Evolutionary conservation across 1,284 basidiomycete species (phyloP).

Genomic region (Papiliotrema fonsecae): DNA sequence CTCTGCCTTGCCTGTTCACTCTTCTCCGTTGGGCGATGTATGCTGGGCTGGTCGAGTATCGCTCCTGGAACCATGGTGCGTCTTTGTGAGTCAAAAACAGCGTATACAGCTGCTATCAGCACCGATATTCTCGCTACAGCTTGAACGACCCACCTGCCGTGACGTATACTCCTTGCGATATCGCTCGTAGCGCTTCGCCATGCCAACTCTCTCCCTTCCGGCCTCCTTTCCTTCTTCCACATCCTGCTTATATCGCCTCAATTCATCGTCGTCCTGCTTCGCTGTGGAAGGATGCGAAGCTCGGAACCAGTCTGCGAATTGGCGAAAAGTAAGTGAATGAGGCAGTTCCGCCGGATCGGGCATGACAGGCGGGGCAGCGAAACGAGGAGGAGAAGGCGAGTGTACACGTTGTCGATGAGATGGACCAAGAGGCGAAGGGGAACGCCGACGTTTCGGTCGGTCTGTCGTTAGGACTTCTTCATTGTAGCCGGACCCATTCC

Average conservation of each 20-base stretch:
- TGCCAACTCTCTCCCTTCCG: constrained; percentile 55
- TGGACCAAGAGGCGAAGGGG: constrained; percentile 71
- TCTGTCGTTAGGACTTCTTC: constrained; percentile 14
- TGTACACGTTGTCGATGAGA: constrained; percentile 27
- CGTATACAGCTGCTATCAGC: constrained; percentile 57
- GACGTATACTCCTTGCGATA: constrained; percentile 83
- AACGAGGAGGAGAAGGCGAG: constrained; percentile 29
- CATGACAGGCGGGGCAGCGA: constrained; percentile 8
- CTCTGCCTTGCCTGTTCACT: constrained; percentile 75
- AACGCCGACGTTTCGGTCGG: constrained; percentile 71
- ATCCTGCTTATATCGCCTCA: constrained; percentile 16
- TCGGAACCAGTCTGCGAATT: constrained; percentile 87
- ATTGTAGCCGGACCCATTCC: constrained; percentile 1
- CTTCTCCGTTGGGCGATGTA: constrained; percentile 64
- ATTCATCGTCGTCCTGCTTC: constrained; percentile 40
- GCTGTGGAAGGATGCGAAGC: constrained; percentile 70
- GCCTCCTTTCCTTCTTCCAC: constrained; percentile 18
- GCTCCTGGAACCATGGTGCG: constrained; percentile 90
- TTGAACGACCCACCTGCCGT: constrained; percentile 62
- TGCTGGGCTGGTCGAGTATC: constrained; percentile 73
- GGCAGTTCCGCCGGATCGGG: constrained; percentile 75
- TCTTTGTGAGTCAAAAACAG: constrained; percentile 88
- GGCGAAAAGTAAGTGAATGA: constrained; percentile 71
- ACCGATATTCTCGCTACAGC: background rate
- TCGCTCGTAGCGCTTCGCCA: constrained; percentile 68